Evolutionary conservation across 192 early-diverging fungal species (phyloP).

Genomic region (Entophlyctis luteolus): DNA sequence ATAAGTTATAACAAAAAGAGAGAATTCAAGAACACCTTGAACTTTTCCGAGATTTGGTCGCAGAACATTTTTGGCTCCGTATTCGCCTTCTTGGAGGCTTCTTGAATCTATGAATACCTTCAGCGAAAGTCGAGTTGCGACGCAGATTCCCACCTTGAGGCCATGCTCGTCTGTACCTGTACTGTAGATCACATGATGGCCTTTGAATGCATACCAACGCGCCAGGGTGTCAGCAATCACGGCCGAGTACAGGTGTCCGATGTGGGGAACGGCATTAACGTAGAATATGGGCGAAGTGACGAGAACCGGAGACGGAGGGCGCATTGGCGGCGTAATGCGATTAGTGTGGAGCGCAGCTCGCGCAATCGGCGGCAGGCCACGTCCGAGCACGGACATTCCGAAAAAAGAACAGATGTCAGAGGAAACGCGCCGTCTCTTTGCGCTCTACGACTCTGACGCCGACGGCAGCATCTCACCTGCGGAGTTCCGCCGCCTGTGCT

Average conservation of each 20-base stretch:
- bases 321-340: neutral
- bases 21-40: constrained; percentile 47
- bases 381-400: too few species aligned
- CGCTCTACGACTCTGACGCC: constrained; percentile 27
- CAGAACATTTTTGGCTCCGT: constrained; percentile 72
- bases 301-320: neutral
- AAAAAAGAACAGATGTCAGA: too few species aligned
- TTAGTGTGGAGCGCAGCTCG: neutral
- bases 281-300: constrained; percentile 84
- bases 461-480: constrained; percentile 20
- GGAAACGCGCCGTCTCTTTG: neutral
- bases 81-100: constrained; percentile 67
- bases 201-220: constrained; percentile 70
- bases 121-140: too few species aligned
- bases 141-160: constrained; percentile 63
- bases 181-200: constrained; percentile 50
- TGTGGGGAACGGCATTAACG: constrained; percentile 85
- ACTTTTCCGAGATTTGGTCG: constrained; percentile 63
- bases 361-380: too few species aligned
- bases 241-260: constrained; percentile 89
- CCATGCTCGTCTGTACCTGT: constrained; percentile 97
- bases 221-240: constrained; percentile 80
- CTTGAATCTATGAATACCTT: constrained; percentile 68
- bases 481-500: constrained; percentile 36
- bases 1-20: neutral